Conservation (phyloP, 2,329 filamentous ascomycete genomes). For the Epichloe brachyelytri region DNA sequence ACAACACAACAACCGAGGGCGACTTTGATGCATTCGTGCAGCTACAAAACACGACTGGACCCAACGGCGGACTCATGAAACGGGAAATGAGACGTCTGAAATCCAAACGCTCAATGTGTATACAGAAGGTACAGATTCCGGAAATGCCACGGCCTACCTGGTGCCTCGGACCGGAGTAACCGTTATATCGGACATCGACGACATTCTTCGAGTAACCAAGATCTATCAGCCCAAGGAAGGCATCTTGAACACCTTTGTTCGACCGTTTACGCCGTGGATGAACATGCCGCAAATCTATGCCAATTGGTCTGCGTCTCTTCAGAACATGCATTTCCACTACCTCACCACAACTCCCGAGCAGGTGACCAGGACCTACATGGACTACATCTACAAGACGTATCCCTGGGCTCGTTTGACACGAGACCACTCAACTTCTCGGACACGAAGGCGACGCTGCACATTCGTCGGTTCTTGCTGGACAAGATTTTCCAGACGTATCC, state of each 20-base stretch:
- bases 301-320: constrained; percentile 56
- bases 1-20: constrained; percentile 51
- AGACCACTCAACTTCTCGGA: constrained; percentile 72
- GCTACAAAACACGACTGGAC: constrained; percentile 44
- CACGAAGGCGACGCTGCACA: constrained; percentile 54
- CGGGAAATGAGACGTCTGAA: constrained; percentile 47
- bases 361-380: constrained; percentile 65
- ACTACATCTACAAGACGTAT: constrained; percentile 67
- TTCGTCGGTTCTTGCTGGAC: constrained; percentile 55
- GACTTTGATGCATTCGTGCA: constrained; percentile 62
- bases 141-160: constrained; percentile 65
- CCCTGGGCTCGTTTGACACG: constrained; percentile 64
- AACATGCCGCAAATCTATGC: constrained; percentile 72
- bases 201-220: constrained; percentile 68
- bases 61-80: constrained; percentile 34
- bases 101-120: constrained; percentile 60
- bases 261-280: constrained; percentile 57
- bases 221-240: constrained; percentile 67
- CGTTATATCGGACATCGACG: constrained; percentile 65
- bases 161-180: constrained; percentile 59
- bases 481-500: constrained; percentile 67
- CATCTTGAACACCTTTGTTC: constrained; percentile 63
- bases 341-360: constrained; percentile 72
- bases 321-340: constrained; percentile 67
- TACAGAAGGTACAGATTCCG: constrained; percentile 48